A percentile compares a stretch with the other conserved stretches of the same genome.
Conservation (phyloP, 2,329 filamentous ascomycete species). For the Botryosphaeria dothidea region DNA sequence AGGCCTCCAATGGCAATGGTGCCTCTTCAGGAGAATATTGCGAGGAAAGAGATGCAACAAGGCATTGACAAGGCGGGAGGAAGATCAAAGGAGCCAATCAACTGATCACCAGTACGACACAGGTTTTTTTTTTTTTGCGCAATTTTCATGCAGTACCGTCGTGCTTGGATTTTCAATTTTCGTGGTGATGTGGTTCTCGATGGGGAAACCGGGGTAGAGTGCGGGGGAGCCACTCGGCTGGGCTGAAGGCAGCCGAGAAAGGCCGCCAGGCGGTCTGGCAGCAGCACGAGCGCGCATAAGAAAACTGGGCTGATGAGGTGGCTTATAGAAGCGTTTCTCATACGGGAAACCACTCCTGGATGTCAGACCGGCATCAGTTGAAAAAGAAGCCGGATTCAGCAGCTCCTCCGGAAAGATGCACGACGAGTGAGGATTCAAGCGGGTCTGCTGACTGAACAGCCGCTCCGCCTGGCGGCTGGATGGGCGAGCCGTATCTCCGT, state of each 20-base stretch:
- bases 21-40: background rate
- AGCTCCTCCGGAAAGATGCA: background rate
- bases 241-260: background rate
- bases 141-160: background rate
- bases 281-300: background rate
- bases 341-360: background rate
- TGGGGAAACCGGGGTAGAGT: background rate
- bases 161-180: background rate
- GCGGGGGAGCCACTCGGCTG: constrained; percentile 4
- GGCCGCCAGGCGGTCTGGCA: background rate
- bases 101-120: background rate
- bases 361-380: background rate
- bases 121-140: too few relatives aligned
- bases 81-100: background rate
- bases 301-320: constrained; percentile 9
- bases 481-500: background rate
- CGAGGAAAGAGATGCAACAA: background rate
- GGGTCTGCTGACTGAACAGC: constrained; percentile 5
- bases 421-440: background rate
- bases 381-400: background rate
- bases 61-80: background rate
- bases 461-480: background rate
- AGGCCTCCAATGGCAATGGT: background rate
- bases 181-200: background rate
- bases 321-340: background rate